Evolutionary conservation across 2,329 filamentous ascomycete genomes (phyloP), one percentile per base, ranked within the genome.

Genomic region (Hymenoscyphus fructigenus): DNA sequence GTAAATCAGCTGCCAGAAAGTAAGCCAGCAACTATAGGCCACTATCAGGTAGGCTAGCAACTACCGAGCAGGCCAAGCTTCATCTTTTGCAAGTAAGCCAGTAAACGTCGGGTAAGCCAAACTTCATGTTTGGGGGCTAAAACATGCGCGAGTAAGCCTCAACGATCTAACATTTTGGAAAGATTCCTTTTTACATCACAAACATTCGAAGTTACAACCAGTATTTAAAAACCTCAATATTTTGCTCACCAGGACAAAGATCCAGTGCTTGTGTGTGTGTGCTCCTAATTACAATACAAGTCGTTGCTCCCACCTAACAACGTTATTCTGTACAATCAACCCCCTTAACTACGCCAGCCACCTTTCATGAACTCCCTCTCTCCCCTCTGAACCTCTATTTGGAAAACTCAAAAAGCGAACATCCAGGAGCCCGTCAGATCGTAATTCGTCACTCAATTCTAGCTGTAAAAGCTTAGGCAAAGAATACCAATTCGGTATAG

Each of bases 261-360:
- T 53, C 20, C 47, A 14, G 20, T 53, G 9, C 10, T 50, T 23
- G 47, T 23, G 47, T 53, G 44, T n/a, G 47, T 53, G 20, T 23
- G 14, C 47, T 53, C n/a, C 47, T 53, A 53, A 53, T 26, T 53
- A 53, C 47, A 53, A 53, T 53, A 53, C 47, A 53, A 12, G 10
- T 53, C 47, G 20, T 10, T 5, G 47, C 20, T 23, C 47, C 47
- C 10, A 53, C 7, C 12, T n/a, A 28, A 53, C 20, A 53, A 53
- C 47, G 47, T 53, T 53, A 53, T 53, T 53, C 47, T 53, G 47
- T 53, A 53, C 47, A 53, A 26, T 26, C 20, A 28, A 53, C 47
- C 47, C 20, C 20, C 5, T 14, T 9, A 10, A 10, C 47, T 14
- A 53, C 20, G 23, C 20, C 47, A 23, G 10, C 17, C n/a, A 47